Conservation (phyloP, 129 eudicot species). For the Silybum marianum region DNA sequence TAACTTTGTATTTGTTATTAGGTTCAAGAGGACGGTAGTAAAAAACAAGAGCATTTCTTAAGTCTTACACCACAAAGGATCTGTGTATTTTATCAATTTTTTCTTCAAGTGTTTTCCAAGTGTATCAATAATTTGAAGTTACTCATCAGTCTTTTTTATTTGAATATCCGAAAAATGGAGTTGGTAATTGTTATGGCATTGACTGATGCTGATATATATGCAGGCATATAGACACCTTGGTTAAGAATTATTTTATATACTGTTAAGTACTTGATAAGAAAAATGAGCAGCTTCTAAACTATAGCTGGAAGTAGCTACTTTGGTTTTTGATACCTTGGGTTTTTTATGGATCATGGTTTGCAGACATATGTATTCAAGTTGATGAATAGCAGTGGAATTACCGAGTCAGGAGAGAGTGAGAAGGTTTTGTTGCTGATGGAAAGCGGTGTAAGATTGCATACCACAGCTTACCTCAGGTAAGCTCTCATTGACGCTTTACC, state of each 20-base stretch:
- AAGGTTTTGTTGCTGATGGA: conserved; percentile 97
- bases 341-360: conserved; percentile 15
- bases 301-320: conserved; percentile 14
- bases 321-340: conserved; percentile 12
- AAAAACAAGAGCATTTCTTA: background rate
- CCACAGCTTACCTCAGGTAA: conserved; percentile 85
- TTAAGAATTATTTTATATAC: background rate
- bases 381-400: conserved; percentile 95
- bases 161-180: background rate
- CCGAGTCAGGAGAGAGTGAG: conserved; percentile 99
- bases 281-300: background rate
- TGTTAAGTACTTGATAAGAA: background rate
- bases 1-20: background rate
- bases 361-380: conserved; percentile 97
- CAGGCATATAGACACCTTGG: background rate
- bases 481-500: background rate
- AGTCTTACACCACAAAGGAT: background rate
- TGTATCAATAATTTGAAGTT: background rate
- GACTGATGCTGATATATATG: conserved; percentile 8
- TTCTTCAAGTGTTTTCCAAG: background rate
- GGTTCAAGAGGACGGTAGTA: background rate
- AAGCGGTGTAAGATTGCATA: conserved; percentile 95
- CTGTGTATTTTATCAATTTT: background rate
- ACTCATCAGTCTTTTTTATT: background rate
- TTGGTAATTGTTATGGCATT: background rate